Percentiles rank a stretch among this genome's conserved stretches.
These are phyloP conservation scores for Magnusiomyces paraingens DNA, from an alignment of 1,139 yeast species.

Conservation along the genomic window DNA sequence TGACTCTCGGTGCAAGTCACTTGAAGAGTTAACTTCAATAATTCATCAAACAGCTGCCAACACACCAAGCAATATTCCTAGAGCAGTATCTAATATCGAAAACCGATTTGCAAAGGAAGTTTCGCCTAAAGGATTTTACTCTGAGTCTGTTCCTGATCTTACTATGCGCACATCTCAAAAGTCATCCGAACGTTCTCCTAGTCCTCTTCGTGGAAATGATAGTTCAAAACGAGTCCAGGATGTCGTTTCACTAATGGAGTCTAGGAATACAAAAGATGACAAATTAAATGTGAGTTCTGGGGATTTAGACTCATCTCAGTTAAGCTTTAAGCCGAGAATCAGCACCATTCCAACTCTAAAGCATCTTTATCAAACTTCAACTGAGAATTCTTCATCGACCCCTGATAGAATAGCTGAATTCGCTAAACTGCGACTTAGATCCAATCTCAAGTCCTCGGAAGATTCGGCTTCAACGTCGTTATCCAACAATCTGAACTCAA, in stretches of 20 bases:
- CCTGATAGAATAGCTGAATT: conserved; percentile 5
- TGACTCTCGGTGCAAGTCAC: too few relatives aligned
- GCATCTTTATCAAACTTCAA: neutral
- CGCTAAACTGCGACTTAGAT: conserved; percentile 2
- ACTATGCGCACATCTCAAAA: neutral
- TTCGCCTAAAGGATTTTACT: too few relatives aligned
- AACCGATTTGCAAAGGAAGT: too few relatives aligned
- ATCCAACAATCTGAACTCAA: conserved; percentile 1
- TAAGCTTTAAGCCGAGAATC: neutral
- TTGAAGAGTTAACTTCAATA: too few relatives aligned
- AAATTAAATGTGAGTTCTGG: neutral
- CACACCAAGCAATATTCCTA: too few relatives aligned
- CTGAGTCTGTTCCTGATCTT: neutral
- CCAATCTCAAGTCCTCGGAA: neutral
- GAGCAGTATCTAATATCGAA: too few relatives aligned
- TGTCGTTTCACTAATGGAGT: conserved; percentile 15
- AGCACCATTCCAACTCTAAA: neutral
- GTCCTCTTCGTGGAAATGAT: conserved; percentile 16
- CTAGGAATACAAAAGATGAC: neutral
- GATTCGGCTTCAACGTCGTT: neutral
- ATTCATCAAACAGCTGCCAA: too few relatives aligned
- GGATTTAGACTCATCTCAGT: neutral
- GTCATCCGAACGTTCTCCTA: conserved; percentile 8
- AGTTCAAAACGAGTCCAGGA: conserved; percentile 14
- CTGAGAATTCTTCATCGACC: neutral